phyloP scores from a whole-genome alignment of 441 rosid genomes.

The Arabidopsis hybrid region DNA sequence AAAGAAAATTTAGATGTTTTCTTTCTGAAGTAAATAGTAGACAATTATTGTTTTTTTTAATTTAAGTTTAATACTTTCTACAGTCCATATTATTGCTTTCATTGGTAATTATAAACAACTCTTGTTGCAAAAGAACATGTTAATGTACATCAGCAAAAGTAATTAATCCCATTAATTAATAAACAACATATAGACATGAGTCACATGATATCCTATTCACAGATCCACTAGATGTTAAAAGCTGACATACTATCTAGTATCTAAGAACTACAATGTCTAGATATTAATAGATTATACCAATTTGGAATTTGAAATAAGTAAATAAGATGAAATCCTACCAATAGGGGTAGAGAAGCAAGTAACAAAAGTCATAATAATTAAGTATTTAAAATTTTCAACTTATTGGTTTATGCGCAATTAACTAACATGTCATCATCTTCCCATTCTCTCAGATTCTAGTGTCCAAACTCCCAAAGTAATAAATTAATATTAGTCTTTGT shows the following conservation, averaged over 20 bases:
- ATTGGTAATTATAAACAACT: constrained; percentile 34
- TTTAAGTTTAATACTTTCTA: constrained; percentile 18
- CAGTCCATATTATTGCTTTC: constrained; percentile 17
- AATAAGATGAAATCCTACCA: constrained; percentile 22
- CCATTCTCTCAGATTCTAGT: constrained; percentile 20
- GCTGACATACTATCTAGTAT: constrained; percentile 38
- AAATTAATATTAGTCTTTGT: neutral
- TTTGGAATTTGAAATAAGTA: constrained; percentile 18
- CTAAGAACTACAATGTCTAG: constrained; percentile 30
- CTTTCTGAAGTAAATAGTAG: constrained; percentile 6
- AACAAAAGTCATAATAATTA: neutral
- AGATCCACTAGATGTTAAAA: constrained; percentile 45
- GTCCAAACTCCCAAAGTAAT: constrained; percentile 6
- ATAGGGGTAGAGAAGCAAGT: constrained; percentile 1
- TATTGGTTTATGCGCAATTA: constrained; percentile 25
- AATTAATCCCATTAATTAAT: neutral
- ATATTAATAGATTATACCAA: constrained; percentile 26
- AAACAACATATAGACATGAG: constrained; percentile 18
- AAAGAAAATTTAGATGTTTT: neutral
- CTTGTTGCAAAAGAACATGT: constrained; percentile 7
- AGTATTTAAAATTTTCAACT: constrained; percentile 13
- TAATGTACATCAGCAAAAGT: constrained; percentile 9
- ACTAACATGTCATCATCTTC: constrained; percentile 11
- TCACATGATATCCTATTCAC: constrained; percentile 36
- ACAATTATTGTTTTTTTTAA: constrained; percentile 8